A percentile compares a stretch with the other conserved stretches of the same genome.
These are phyloP conservation scores for Aspergillus flavus DNA, from an alignment of 2,329 filamentous ascomycete genomes.

Conservation along the genomic window DNA sequence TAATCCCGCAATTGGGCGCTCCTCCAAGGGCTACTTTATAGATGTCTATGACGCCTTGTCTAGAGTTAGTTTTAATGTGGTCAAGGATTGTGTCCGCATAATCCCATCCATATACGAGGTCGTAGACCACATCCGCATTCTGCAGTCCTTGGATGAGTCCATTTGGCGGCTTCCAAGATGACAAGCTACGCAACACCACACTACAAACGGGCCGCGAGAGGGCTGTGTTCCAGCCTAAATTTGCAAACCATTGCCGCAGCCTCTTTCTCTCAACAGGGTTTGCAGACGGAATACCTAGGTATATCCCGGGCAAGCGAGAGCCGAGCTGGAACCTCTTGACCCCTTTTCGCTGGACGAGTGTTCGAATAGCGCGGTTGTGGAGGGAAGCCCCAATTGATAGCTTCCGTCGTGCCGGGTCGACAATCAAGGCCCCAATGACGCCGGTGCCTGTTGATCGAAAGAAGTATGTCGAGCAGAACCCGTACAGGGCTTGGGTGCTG, in stretches of 20 bases:
- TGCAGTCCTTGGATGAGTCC: slow-evolving; percentile 74
- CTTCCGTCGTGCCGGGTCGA: slow-evolving; percentile 82
- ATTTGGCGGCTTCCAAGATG: slow-evolving; percentile 73
- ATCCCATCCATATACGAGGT: slow-evolving; percentile 78
- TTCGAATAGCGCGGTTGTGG: slow-evolving; percentile 80
- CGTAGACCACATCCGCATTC: slow-evolving; percentile 74
- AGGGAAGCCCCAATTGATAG: slow-evolving; percentile 89
- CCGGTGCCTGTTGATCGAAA: slow-evolving; percentile 70
- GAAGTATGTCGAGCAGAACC: slow-evolving; percentile 88
- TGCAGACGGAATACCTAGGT: slow-evolving; percentile 76
- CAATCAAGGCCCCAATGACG: slow-evolving; percentile 82
- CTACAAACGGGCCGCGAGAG: slow-evolving; percentile 67
- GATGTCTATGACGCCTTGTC: slow-evolving; percentile 77
- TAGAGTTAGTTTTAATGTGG: slow-evolving; percentile 72
- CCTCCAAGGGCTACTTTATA: slow-evolving; percentile 76
- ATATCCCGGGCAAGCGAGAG: slow-evolving; percentile 78
- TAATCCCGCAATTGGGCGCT: slow-evolving; percentile 74
- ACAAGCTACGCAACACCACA: slow-evolving; percentile 73
- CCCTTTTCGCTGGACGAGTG: slow-evolving; percentile 69
- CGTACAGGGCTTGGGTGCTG: slow-evolving; percentile 86
- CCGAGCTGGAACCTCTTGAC: slow-evolving; percentile 83
- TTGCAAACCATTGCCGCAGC: slow-evolving; percentile 80
- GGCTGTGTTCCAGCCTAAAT: slow-evolving; percentile 80
- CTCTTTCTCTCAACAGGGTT: slow-evolving; percentile 63
- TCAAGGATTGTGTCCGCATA: slow-evolving; percentile 73